phyloP scores from a whole-genome alignment of 306 rosid genomes.

The Medicago ruthenica region DNA sequence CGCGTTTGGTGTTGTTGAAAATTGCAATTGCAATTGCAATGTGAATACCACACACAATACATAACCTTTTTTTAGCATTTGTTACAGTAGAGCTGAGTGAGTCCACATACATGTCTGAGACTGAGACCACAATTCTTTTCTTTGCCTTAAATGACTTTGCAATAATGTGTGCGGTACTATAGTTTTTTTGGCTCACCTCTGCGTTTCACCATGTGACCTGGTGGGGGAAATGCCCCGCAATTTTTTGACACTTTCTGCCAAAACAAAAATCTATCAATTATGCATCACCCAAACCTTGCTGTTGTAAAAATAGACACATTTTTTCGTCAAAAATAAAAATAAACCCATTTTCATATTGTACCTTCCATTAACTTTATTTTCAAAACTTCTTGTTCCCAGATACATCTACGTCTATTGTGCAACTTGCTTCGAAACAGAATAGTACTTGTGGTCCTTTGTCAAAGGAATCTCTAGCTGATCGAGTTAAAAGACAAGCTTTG shows the following conservation, averaged over 20 bases:
- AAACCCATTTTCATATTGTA: no score
- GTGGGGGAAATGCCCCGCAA: constrained; percentile 30
- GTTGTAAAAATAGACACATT: not conserved
- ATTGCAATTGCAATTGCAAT: not conserved
- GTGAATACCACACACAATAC: not conserved
- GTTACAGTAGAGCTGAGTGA: not conserved
- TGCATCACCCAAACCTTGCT: not conserved
- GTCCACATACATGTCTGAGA: not conserved
- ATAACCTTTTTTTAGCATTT: not conserved
- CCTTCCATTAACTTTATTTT: not conserved
- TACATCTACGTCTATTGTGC: not conserved
- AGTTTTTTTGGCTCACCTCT: constrained; percentile 39
- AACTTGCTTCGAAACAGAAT: not conserved
- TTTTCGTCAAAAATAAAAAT: no score
- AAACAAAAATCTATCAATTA: not conserved
- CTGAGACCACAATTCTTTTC: constrained; percentile 13
- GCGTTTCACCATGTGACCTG: constrained; percentile 49
- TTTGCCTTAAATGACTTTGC: constrained; percentile 48
- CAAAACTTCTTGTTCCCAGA: not conserved
- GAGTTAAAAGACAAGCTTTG: not conserved
- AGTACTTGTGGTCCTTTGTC: constrained; percentile 8
- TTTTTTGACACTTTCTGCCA: constrained; percentile 24
- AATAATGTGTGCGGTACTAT: constrained; percentile 42
- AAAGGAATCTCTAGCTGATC: not conserved
- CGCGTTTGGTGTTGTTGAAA: not conserved